Evolutionary conservation across 2,329 filamentous ascomycete genomes (phyloP).

Genomic region (Ophiostoma himal-ulmi): DNA sequence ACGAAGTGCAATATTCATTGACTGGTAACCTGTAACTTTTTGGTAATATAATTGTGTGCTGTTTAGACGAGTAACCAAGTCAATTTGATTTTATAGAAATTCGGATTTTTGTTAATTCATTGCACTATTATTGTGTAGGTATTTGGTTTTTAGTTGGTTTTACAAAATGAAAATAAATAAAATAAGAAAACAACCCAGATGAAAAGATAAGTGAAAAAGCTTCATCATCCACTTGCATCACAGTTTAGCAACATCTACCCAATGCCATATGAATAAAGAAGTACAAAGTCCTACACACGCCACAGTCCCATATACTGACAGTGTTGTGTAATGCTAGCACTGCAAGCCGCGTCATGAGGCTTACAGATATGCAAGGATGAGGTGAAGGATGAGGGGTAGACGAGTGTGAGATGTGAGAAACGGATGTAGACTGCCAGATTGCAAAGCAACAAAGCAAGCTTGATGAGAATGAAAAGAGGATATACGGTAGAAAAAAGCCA

Average conservation of each 20-base stretch:
- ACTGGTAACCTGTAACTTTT: too few relatives aligned
- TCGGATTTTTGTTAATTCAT: too few relatives aligned
- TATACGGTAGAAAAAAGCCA: not conserved
- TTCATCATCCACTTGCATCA: not conserved
- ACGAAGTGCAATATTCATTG: not conserved
- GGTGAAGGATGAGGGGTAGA: constrained; percentile 3
- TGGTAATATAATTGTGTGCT: too few relatives aligned
- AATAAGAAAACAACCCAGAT: not conserved
- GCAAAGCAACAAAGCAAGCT: not conserved
- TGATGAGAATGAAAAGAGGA: not conserved
- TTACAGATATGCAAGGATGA: constrained; percentile 11
- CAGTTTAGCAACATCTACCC: not conserved
- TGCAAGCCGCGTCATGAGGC: constrained; percentile 15
- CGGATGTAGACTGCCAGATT: not conserved
- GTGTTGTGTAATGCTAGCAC: not conserved
- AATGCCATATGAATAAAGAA: not conserved
- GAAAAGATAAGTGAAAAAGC: not conserved
- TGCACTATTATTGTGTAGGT: too few relatives aligned
- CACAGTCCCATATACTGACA: not conserved
- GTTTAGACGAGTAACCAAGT: too few relatives aligned
- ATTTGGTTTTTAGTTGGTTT: too few relatives aligned
- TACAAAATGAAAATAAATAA: not conserved
- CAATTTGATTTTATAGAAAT: too few relatives aligned
- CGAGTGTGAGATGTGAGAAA: not conserved
- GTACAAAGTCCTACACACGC: constrained; percentile 8